phyloP scores from a whole-genome alignment of 306 rosid genomes.

The Cicer judaicum region DNA sequence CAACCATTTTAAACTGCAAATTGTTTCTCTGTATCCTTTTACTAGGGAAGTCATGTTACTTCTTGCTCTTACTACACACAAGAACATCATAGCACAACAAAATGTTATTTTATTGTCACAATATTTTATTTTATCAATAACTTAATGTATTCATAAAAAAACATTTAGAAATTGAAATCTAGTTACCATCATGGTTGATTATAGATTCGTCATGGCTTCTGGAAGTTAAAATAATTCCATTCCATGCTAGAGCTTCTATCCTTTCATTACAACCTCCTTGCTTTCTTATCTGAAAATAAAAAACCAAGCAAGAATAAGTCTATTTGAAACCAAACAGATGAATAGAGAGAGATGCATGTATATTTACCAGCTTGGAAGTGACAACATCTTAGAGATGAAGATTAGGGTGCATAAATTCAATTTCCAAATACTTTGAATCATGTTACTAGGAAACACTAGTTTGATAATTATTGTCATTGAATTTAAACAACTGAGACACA shows the following conservation, averaged over 20 bases:
- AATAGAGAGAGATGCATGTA: too few relatives aligned
- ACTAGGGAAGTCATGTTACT: conserved; percentile 49
- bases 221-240: conserved; percentile 66
- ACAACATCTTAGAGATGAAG: conserved; percentile 77
- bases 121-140: neutral
- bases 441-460: conserved; percentile 73
- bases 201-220: conserved; percentile 78
- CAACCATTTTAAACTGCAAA: conserved; percentile 84
- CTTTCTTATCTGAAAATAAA: conserved; percentile 9
- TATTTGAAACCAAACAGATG: too few relatives aligned
- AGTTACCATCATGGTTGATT: conserved; percentile 72
- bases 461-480: conserved; percentile 49
- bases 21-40: conserved; percentile 59
- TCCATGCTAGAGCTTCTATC: conserved; percentile 65
- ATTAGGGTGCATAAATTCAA: conserved; percentile 62
- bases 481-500: conserved; percentile 54
- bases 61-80: conserved; percentile 59
- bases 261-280: conserved; percentile 61
- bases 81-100: conserved; percentile 17
- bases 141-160: neutral
- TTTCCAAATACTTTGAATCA: conserved; percentile 55
- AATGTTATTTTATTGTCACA: neutral
- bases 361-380: conserved; percentile 62
- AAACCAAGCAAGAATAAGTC: too few relatives aligned
- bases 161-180: neutral